Evolutionary conservation across 2,329 filamentous ascomycete genomes (phyloP).

Genomic region (Diaporthe ampelina): DNA sequence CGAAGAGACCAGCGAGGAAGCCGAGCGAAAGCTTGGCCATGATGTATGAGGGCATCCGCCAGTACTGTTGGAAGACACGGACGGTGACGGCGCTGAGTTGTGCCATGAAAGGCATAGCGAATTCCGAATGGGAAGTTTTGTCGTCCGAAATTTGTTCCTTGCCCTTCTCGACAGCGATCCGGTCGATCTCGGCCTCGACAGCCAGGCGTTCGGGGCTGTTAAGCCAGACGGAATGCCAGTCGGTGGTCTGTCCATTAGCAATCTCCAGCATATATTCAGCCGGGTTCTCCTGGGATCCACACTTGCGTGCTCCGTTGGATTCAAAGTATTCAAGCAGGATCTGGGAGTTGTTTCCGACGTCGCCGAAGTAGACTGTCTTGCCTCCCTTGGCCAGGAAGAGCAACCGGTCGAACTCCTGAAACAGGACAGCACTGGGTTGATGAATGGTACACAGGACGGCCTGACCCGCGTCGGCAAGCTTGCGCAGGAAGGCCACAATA

Average conservation of each 20-base stretch:
- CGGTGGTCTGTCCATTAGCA: slow-evolving; percentile 57
- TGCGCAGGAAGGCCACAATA: slow-evolving; percentile 73
- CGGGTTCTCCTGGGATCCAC: slow-evolving; percentile 75
- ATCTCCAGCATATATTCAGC: slow-evolving; percentile 81
- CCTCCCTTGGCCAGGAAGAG: slow-evolving; percentile 76
- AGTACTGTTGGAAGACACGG: slow-evolving; percentile 86
- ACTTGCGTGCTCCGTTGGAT: slow-evolving; percentile 71
- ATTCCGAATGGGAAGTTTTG: slow-evolving; percentile 68
- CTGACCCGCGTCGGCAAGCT: slow-evolving; percentile 69
- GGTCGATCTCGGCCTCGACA: slow-evolving; percentile 73
- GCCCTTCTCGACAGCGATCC: slow-evolving; percentile 67
- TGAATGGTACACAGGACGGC: slow-evolving; percentile 69
- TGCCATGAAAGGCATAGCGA: slow-evolving; percentile 78
- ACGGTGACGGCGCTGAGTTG: slow-evolving; percentile 76
- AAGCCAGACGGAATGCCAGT: slow-evolving; percentile 80
- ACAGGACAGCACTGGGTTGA: slow-evolving; percentile 67
- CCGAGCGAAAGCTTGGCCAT: slow-evolving; percentile 78
- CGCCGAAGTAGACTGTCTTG: slow-evolving; percentile 78
- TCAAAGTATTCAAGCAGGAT: slow-evolving; percentile 75
- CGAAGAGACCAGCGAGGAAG: slow-evolving; percentile 74
- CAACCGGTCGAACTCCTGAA: slow-evolving; percentile 71
- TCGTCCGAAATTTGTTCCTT: slow-evolving; percentile 43
- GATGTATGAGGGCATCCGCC: slow-evolving; percentile 84
- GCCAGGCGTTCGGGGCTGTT: slow-evolving; percentile 63
- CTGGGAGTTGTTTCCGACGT: slow-evolving; percentile 72